phyloP scores from a whole-genome alignment of 2,329 filamentous ascomycete species.

The Leptosphaerulina australis region DNA sequence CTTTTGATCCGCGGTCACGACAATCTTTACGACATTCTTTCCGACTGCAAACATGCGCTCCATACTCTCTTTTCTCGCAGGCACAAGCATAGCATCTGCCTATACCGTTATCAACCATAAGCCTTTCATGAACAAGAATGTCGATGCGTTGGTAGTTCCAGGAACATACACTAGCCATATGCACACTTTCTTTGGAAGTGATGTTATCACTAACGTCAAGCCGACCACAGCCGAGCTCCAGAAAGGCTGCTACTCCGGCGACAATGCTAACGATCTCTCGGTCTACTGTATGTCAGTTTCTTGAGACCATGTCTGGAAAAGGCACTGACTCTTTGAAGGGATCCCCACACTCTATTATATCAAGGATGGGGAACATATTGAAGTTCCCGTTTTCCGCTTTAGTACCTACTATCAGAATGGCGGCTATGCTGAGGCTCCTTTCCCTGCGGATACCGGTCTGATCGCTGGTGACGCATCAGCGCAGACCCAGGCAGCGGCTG shows the following conservation, averaged over 20 bases:
- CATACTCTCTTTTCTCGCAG: slow-evolving; percentile 3
- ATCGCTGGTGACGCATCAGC: slow-evolving; percentile 45
- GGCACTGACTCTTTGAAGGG: slow-evolving; percentile 28
- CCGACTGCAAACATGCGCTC: slow-evolving; percentile 5
- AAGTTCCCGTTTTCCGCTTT: slow-evolving; percentile 45
- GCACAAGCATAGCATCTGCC: slow-evolving; percentile 11
- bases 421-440: slow-evolving; percentile 39
- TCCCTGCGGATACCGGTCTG: slow-evolving; percentile 48
- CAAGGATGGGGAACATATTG: slow-evolving; percentile 31
- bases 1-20: slow-evolving; percentile 5
- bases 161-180: slow-evolving; percentile 46
- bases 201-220: slow-evolving; percentile 43
- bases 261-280: slow-evolving; percentile 53
- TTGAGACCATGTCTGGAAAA: background rate
- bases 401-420: slow-evolving; percentile 51
- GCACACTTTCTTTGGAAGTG: slow-evolving; percentile 49
- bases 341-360: slow-evolving; percentile 47
- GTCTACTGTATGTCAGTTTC: slow-evolving; percentile 43
- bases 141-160: slow-evolving; percentile 47
- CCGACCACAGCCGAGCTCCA: slow-evolving; percentile 43
- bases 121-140: slow-evolving; percentile 50
- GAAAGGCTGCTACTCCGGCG: slow-evolving; percentile 48
- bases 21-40: slow-evolving; percentile 18
- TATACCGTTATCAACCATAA: slow-evolving; percentile 20
- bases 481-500: slow-evolving; percentile 35